Evolutionary conservation across 495 filamentous ascomycete species (phyloP).

Genomic region (Aspergillus conjunctus): DNA sequence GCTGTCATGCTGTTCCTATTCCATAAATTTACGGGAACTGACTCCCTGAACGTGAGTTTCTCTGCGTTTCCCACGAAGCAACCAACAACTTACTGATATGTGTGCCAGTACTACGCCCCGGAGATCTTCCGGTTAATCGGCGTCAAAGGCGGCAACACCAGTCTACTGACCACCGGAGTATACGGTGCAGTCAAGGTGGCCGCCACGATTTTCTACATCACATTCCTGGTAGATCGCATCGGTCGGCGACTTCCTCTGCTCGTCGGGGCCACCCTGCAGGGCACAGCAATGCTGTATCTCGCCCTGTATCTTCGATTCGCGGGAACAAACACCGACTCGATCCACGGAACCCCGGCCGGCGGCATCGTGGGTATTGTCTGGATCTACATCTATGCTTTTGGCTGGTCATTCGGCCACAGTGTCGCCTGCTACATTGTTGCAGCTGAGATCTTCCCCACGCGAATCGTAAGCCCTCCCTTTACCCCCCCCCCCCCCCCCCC

Average conservation of each 20-base stretch:
- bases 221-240: slow-evolving; percentile 55
- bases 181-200: slow-evolving; percentile 50
- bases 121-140: slow-evolving; percentile 48
- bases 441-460: slow-evolving; percentile 30
- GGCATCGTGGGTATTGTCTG: slow-evolving; percentile 60
- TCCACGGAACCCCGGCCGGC: slow-evolving; percentile 40
- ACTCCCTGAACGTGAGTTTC: slow-evolving; percentile 34
- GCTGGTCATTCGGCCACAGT: slow-evolving; percentile 34
- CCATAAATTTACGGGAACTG: slow-evolving; percentile 47
- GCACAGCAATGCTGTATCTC: slow-evolving; percentile 69
- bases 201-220: slow-evolving; percentile 58
- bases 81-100: too few species aligned
- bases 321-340: slow-evolving; percentile 51
- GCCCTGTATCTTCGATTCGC: slow-evolving; percentile 51
- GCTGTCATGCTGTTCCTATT: slow-evolving; percentile 42
- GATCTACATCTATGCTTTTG: slow-evolving; percentile 66
- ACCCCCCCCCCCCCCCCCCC: not conserved
- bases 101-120: slow-evolving; percentile 48
- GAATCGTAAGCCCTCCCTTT: slow-evolving; percentile 26
- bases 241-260: slow-evolving; percentile 58
- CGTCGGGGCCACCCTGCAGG: slow-evolving; percentile 64
- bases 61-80: too few species aligned
- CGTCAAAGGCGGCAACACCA: slow-evolving; percentile 33
- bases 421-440: slow-evolving; percentile 32
- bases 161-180: slow-evolving; percentile 45